Evolutionary conservation across 2,329 filamentous ascomycete genomes (phyloP).

Genomic region (Pseudogymnoascus pannorum): DNA sequence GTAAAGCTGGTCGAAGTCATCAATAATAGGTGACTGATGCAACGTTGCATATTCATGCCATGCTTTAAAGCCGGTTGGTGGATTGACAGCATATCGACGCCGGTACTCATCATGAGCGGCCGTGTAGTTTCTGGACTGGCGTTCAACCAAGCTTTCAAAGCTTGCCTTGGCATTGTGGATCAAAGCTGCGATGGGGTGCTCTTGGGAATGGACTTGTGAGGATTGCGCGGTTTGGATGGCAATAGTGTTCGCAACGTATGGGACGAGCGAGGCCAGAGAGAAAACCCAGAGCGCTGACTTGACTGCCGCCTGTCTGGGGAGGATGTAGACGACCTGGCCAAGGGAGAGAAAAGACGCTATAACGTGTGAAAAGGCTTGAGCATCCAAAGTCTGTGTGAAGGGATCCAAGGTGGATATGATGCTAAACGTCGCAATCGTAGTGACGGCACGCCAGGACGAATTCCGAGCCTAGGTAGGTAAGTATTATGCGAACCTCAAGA

Average conservation of each 20-base stretch:
- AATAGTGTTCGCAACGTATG: background rate
- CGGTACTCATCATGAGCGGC: conserved; percentile 59
- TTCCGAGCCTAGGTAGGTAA: background rate
- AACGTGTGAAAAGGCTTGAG: conserved; percentile 18
- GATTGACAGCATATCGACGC: conserved; percentile 35
- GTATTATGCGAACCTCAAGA: conserved; percentile 9
- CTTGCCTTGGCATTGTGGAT: conserved; percentile 52
- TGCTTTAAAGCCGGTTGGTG: conserved; percentile 39
- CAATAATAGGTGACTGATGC: conserved; percentile 39
- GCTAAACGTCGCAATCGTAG: background rate
- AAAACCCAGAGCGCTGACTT: conserved; percentile 29
- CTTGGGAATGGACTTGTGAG: background rate
- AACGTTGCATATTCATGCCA: conserved; percentile 39
- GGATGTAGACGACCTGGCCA: conserved; percentile 25
- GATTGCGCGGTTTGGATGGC: background rate
- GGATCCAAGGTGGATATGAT: background rate
- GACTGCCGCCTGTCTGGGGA: conserved; percentile 28
- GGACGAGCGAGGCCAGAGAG: conserved; percentile 24
- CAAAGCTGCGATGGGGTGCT: conserved; percentile 61
- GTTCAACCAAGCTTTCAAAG: conserved; percentile 45
- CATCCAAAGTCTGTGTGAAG: background rate
- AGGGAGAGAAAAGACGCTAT: conserved; percentile 28
- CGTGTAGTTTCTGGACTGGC: conserved; percentile 68
- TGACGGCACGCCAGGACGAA: background rate
- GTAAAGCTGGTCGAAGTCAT: conserved; percentile 42